Conservation (phyloP, 2,329 filamentous ascomycete species). For the Calonectria honghensis region DNA sequence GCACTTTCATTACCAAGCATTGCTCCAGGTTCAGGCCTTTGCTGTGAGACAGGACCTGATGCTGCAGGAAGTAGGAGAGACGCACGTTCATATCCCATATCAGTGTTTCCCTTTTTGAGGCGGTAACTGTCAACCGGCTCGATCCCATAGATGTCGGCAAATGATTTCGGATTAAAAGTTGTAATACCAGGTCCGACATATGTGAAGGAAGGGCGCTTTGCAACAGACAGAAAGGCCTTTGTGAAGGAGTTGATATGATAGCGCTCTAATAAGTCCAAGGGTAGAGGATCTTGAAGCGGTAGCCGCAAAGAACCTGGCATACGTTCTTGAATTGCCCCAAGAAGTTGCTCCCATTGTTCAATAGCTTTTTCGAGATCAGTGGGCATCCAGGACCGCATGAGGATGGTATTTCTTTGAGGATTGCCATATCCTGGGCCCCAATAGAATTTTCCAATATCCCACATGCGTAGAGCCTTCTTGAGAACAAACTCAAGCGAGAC, state of each 20-base stretch:
- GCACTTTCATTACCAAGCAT: neutral
- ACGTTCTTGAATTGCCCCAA: constrained; percentile 10
- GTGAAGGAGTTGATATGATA: neutral
- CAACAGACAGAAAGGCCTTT: neutral
- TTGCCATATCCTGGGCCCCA: neutral
- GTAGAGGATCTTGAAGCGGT: neutral
- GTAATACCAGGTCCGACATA: constrained; percentile 3
- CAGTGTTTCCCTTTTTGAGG: neutral
- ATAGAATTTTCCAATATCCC: constrained; percentile 5
- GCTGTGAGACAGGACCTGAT: neutral
- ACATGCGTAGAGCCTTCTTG: neutral
- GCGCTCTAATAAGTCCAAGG: neutral
- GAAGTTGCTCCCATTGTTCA: neutral
- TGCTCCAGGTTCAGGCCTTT: neutral
- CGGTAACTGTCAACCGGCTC: neutral
- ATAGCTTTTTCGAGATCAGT: constrained; percentile 4
- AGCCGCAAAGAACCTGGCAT: neutral
- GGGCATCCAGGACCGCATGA: constrained; percentile 1
- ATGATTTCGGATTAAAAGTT: neutral
- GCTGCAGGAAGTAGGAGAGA: neutral
- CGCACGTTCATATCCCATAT: neutral
- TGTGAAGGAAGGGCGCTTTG: constrained; percentile 1
- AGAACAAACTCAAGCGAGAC: constrained; percentile 1
- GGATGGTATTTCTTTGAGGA: neutral
- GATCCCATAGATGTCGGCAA: neutral